Conservation (phyloP, 352 stramenopile genomes). For the Globisporangium splendens region DNA sequence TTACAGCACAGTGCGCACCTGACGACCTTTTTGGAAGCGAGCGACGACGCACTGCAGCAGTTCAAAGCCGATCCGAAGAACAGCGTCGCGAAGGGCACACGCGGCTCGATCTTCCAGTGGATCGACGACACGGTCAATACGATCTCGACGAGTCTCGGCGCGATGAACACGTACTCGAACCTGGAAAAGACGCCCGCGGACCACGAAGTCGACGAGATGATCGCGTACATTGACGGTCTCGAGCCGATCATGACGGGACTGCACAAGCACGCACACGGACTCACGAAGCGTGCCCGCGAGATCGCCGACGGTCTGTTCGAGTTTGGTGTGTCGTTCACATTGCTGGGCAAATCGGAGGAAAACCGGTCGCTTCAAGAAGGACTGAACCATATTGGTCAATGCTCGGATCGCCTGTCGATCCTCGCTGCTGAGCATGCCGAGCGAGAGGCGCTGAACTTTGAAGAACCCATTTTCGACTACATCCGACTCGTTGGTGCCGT, state of each 20-base stretch:
- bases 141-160: conserved; percentile 74
- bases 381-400: conserved; percentile 90
- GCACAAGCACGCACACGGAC: conserved; percentile 90
- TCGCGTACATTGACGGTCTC: conserved; percentile 94
- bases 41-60: conserved; percentile 54
- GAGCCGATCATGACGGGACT: conserved; percentile 95
- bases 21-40: conserved; percentile 81
- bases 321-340: conserved; percentile 95
- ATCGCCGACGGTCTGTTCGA: conserved; percentile 96
- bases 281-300: conserved; percentile 93
- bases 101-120: conserved; percentile 81
- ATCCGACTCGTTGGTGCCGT: conserved; percentile 95
- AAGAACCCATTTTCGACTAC: conserved; percentile 96
- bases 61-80: conserved; percentile 75
- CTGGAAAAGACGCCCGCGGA: conserved; percentile 89
- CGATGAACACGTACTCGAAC: conserved; percentile 25
- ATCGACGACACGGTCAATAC: conserved; percentile 83
- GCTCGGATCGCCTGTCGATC: conserved; percentile 89
- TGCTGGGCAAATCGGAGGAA: conserved; percentile 93
- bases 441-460: conserved; percentile 90
- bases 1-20: conserved; percentile 82
- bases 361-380: conserved; percentile 90
- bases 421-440: conserved; percentile 92
- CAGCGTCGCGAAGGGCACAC: conserved; percentile 35
- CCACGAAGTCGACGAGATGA: conserved; percentile 94